phyloP scores from a whole-genome alignment of 2,329 filamentous ascomycete genomes.

The Trichothecium sympodiale region DNA sequence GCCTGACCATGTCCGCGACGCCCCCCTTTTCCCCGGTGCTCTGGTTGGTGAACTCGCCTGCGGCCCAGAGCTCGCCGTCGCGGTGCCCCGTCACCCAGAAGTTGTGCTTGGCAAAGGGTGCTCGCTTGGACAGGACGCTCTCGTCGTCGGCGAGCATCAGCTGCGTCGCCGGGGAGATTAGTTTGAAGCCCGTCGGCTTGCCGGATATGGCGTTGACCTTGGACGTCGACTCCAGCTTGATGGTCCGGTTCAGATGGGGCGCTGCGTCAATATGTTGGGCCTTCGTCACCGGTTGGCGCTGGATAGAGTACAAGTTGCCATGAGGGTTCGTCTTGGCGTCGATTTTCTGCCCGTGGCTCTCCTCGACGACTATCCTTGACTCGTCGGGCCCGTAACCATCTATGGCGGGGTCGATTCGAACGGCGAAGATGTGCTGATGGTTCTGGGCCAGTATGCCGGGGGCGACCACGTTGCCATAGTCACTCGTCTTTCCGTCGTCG shows the following conservation, averaged over 20 bases:
- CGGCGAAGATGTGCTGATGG: conserved; percentile 54
- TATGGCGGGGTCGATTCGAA: conserved; percentile 51
- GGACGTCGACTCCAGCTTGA: conserved; percentile 35
- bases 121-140: conserved; percentile 30
- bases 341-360: conserved; percentile 22
- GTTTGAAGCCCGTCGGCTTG: conserved; percentile 38
- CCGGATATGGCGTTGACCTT: conserved; percentile 35
- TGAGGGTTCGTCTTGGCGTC: conserved; percentile 45
- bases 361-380: conserved; percentile 36
- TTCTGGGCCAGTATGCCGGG: conserved; percentile 49
- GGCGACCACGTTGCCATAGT: conserved; percentile 45
- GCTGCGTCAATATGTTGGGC: conserved; percentile 41
- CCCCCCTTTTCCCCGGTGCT: conserved; percentile 26
- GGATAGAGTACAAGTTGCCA: conserved; percentile 49
- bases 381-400: conserved; percentile 33
- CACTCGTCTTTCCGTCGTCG: conserved; percentile 31
- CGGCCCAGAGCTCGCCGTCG: conserved; percentile 25
- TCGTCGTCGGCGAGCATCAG: conserved; percentile 33
- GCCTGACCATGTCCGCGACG: conserved; percentile 32
- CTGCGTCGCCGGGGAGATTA: conserved; percentile 32
- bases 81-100: conserved; percentile 27
- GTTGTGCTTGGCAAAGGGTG: conserved; percentile 25
- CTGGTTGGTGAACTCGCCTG: conserved; percentile 27
- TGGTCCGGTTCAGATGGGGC: conserved; percentile 36
- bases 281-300: conserved; percentile 32